A percentile compares a stretch with the other conserved stretches of the same genome.
Evolutionary conservation across 768 basidiomycete species (phyloP).

Genomic region (Hypholoma fasciculare): DNA sequence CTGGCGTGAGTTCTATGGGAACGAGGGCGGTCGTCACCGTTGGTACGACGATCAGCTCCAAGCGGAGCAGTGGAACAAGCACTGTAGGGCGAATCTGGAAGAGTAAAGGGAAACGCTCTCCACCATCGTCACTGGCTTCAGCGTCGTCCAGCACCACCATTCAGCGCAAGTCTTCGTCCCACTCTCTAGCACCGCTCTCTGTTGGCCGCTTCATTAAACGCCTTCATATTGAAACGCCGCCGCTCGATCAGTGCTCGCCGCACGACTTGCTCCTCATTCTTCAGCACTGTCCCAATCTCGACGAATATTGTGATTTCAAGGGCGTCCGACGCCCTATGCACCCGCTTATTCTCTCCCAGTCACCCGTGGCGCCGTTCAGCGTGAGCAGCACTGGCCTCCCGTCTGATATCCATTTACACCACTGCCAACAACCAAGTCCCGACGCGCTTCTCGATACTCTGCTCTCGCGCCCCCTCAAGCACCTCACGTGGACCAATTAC

Average conservation of each 20-base stretch:
- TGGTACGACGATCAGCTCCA: neutral
- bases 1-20: constrained; percentile 6
- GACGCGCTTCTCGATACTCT: constrained; percentile 61
- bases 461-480: constrained; percentile 46
- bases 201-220: constrained; percentile 44
- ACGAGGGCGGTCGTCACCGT: neutral
- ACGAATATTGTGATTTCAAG: constrained; percentile 63
- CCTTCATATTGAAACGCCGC: constrained; percentile 70
- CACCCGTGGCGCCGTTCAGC: constrained; percentile 22
- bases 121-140: neutral
- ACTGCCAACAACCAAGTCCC: neutral
- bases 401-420: neutral
- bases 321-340: constrained; percentile 51
- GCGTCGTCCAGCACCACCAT: constrained; percentile 25
- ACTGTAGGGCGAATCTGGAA: neutral
- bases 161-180: constrained; percentile 33
- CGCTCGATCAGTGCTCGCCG: constrained; percentile 64
- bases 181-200: constrained; percentile 38
- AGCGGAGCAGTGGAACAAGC: neutral
- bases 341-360: constrained; percentile 15
- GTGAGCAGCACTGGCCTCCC: neutral
- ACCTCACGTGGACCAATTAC: constrained; percentile 74
- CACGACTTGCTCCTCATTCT: constrained; percentile 69
- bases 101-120: neutral
- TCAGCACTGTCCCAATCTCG: constrained; percentile 59